Conservation (phyloP, 2,329 filamentous ascomycete species). For the Exophiala phaeomuriformis region DNA sequence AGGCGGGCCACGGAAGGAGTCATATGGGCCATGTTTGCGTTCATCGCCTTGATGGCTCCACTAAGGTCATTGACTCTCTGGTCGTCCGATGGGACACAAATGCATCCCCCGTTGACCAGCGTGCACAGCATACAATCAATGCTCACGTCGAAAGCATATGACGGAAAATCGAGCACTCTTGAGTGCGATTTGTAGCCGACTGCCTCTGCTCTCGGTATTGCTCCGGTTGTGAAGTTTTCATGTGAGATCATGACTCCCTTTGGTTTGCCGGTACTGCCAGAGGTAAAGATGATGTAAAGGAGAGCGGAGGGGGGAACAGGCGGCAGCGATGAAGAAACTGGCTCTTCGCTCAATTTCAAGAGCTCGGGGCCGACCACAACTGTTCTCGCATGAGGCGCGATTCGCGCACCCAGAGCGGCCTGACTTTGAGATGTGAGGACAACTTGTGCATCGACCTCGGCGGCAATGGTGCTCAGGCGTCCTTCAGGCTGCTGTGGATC, state of each 20-base stretch:
- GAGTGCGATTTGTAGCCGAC: slow-evolving; percentile 36
- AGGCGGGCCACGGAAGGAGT: slow-evolving; percentile 53
- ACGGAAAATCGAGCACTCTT: slow-evolving; percentile 37
- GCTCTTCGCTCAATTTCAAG: background rate
- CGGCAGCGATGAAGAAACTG: slow-evolving; percentile 17
- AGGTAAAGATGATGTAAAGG: slow-evolving; percentile 32
- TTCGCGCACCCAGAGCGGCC: slow-evolving; percentile 26
- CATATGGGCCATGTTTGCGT: slow-evolving; percentile 49
- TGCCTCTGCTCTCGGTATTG: slow-evolving; percentile 44
- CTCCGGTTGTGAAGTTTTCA: slow-evolving; percentile 28
- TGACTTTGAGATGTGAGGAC: slow-evolving; percentile 33
- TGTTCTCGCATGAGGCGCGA: slow-evolving; percentile 30
- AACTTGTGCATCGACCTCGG: slow-evolving; percentile 32
- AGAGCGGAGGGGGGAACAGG: slow-evolving; percentile 10
- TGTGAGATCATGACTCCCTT: slow-evolving; percentile 35
- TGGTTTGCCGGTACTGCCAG: slow-evolving; percentile 29
- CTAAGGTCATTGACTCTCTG: slow-evolving; percentile 42
- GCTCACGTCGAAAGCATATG: slow-evolving; percentile 42
- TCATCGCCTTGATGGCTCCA: slow-evolving; percentile 45
- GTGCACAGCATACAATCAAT: slow-evolving; percentile 35
- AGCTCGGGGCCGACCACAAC: background rate
- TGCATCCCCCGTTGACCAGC: slow-evolving; percentile 38
- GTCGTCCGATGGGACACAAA: slow-evolving; percentile 42
- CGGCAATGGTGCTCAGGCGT: slow-evolving; percentile 32
- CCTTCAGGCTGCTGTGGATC: slow-evolving; percentile 37